These are phyloP conservation scores for Solanum appendiculatum DNA, from an alignment of 257 asterid genomes.

Conservation along the genomic window DNA sequence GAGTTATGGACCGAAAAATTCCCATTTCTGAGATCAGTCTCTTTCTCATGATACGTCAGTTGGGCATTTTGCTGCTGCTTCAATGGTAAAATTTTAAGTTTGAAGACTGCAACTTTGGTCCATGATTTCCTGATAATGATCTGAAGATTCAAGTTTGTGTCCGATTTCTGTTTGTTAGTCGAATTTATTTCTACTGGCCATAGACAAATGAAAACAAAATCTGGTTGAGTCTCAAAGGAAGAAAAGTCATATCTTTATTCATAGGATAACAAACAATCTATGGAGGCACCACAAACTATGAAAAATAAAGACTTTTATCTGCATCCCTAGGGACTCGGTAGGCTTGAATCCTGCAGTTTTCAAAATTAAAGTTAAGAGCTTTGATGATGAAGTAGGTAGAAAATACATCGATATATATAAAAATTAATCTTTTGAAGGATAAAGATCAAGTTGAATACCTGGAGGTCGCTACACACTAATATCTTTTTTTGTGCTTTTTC, in stretches of 20 bases:
- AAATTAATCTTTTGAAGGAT: accelerated
- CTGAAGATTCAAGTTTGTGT: no score
- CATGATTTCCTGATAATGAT: no score
- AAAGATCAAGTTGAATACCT: neutral
- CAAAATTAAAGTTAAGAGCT: neutral
- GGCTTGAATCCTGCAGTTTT: neutral
- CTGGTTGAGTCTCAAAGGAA: no score
- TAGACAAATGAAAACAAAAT: no score
- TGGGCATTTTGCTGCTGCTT: neutral
- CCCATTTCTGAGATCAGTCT: no score
- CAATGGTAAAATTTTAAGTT: neutral
- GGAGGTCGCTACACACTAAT: neutral
- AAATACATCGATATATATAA: neutral
- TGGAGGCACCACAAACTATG: no score
- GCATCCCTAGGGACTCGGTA: neutral
- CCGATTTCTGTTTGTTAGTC: no score
- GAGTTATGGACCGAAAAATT: neutral
- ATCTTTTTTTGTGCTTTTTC: no score
- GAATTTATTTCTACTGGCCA: no score
- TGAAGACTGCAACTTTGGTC: neutral
- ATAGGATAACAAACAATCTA: no score
- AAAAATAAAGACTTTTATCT: neutral
- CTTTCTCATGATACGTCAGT: neutral
- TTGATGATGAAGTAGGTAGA: neutral
- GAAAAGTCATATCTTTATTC: no score